Evolutionary conservation across 2,329 filamentous ascomycete genomes (phyloP).

Genomic region (Trichoderma aggressivum): DNA sequence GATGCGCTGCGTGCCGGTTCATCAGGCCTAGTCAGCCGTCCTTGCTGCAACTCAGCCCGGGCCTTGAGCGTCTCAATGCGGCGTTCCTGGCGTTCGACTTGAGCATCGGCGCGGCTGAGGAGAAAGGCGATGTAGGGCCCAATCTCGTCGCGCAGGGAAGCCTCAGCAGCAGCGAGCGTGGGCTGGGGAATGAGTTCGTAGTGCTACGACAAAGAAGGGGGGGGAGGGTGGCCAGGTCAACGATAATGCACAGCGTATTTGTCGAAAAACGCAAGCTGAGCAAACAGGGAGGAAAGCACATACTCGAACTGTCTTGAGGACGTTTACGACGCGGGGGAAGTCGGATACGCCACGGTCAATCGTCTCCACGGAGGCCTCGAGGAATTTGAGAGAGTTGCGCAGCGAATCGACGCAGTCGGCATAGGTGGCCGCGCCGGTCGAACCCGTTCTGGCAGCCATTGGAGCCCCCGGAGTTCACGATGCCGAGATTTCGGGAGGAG

Average conservation of each 20-base stretch:
- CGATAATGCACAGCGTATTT: not conserved
- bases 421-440: conserved; percentile 40
- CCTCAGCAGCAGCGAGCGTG: conserved; percentile 76
- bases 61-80: conserved; percentile 82
- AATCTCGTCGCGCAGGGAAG: conserved; percentile 82
- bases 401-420: conserved; percentile 58
- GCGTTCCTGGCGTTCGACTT: conserved; percentile 77
- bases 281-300: conserved; percentile 24
- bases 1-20: not conserved
- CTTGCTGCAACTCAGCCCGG: conserved; percentile 78
- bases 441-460: conserved; percentile 25
- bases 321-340: conserved; percentile 52
- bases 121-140: conserved; percentile 79
- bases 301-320: conserved; percentile 58
- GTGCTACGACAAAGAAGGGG: conserved; percentile 54
- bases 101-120: conserved; percentile 75
- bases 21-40: conserved; percentile 45
- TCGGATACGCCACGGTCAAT: conserved; percentile 56
- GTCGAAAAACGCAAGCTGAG: not conserved
- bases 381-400: conserved; percentile 57
- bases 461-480: conserved; percentile 17
- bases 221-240: conserved; percentile 12
- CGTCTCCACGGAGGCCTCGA: conserved; percentile 58
- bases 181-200: conserved; percentile 90
- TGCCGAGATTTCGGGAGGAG: conserved; percentile 15